Evolutionary conservation across 352 stramenopile species (phyloP).

Genomic region (Aphanomyces stellatus): DNA sequence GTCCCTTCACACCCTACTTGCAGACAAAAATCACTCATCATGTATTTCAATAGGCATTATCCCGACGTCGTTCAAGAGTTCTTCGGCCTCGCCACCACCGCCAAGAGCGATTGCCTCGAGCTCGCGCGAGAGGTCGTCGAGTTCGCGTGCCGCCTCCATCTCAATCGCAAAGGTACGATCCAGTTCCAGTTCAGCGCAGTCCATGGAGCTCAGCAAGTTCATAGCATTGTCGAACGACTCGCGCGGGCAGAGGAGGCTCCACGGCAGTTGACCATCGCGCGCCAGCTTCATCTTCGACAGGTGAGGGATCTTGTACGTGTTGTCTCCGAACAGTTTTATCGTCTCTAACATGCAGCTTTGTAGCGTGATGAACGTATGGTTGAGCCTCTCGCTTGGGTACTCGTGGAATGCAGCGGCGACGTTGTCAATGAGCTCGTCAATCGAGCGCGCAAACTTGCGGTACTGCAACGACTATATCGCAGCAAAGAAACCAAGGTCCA

Average conservation of each 20-base stretch:
- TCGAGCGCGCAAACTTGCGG: neutral
- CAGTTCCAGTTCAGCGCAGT: neutral
- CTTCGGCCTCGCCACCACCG: neutral
- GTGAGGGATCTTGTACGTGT: slow-evolving; percentile 11
- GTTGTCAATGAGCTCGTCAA: neutral
- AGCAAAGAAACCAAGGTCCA: slow-evolving; percentile 12
- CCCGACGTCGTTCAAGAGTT: neutral
- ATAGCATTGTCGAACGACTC: neutral
- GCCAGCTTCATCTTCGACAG: neutral
- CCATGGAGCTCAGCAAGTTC: neutral
- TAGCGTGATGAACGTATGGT: neutral
- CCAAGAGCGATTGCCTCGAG: neutral
- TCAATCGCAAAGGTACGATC: neutral
- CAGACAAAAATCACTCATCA: no score
- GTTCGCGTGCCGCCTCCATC: neutral
- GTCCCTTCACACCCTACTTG: no score
- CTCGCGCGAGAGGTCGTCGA: neutral
- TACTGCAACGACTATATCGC: neutral
- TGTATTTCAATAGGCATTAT: no score
- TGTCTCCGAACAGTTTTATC: neutral
- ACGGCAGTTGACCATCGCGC: neutral
- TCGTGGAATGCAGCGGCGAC: neutral
- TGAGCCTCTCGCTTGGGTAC: neutral
- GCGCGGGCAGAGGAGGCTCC: neutral
- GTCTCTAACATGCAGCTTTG: neutral